These are phyloP conservation scores for Ananas comosus DNA, from an alignment of 176 grass and related monocot species.

Conservation along the genomic window DNA sequence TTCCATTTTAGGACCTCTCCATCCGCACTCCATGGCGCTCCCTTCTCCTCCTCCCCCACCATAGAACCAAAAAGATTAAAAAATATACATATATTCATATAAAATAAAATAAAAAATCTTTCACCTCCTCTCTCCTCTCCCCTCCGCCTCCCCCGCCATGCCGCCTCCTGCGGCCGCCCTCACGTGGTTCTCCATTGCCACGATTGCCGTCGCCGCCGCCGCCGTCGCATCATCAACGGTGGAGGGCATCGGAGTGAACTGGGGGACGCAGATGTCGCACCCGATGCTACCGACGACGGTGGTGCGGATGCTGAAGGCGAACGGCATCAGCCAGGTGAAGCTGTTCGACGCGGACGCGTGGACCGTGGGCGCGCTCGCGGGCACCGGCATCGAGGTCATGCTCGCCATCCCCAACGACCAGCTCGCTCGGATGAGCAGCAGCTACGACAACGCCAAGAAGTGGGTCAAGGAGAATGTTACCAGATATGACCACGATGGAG, in stretches of 20 bases:
- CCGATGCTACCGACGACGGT: constrained; percentile 31
- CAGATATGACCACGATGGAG: constrained; percentile 31
- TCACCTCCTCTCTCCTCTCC: constrained; percentile 6
- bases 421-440: constrained; percentile 46
- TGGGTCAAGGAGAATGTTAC: constrained; percentile 81
- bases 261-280: constrained; percentile 69
- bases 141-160: constrained; percentile 12
- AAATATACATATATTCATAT: not conserved
- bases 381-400: constrained; percentile 67
- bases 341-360: constrained; percentile 66
- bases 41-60: not conserved
- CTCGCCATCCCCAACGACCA: constrained; percentile 68
- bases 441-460: constrained; percentile 42
- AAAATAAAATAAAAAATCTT: constrained; percentile 16
- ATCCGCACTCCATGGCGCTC: not conserved
- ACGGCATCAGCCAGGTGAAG: constrained; percentile 56
- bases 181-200: constrained; percentile 9
- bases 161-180: constrained; percentile 24
- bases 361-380: constrained; percentile 47
- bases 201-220: not conserved
- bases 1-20: not conserved
- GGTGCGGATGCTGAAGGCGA: constrained; percentile 65
- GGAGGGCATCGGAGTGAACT: constrained; percentile 56
- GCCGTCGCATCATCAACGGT: not conserved
- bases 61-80: constrained; percentile 2